A percentile compares a stretch with the other conserved stretches of the same genome.
These are phyloP conservation scores for Diaporthe ilicicola DNA, from an alignment of 2,329 filamentous ascomycete species.

Conservation along the genomic window DNA sequence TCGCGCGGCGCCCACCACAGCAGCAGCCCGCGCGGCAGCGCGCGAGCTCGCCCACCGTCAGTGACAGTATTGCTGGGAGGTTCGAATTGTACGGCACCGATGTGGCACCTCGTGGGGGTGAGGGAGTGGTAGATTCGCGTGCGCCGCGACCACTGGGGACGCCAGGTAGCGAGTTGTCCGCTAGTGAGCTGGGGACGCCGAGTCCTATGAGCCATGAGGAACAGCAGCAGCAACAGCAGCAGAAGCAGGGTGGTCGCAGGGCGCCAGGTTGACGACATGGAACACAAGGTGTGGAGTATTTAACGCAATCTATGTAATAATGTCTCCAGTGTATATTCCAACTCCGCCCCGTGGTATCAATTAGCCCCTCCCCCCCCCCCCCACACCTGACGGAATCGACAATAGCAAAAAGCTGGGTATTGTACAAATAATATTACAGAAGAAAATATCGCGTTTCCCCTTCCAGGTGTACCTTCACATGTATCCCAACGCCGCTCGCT, in stretches of 20 bases:
- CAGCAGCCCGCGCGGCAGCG: slow-evolving; percentile 34
- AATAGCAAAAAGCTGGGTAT: neutral
- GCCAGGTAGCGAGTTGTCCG: slow-evolving; percentile 28
- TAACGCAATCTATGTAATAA: neutral
- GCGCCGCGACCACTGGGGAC: slow-evolving; percentile 28
- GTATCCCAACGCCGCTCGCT: slow-evolving; percentile 16
- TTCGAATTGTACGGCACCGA: slow-evolving; percentile 54
- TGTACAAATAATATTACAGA: slow-evolving; percentile 14
- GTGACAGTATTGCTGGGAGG: slow-evolving; percentile 43
- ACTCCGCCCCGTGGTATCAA: slow-evolving; percentile 14
- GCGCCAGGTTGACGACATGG: neutral
- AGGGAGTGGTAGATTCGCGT: neutral
- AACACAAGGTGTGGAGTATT: neutral
- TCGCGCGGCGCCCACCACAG: slow-evolving; percentile 32
- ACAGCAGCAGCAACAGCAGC: slow-evolving; percentile 5
- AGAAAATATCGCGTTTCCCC: neutral
- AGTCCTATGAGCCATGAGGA: slow-evolving; percentile 29
- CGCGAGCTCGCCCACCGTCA: slow-evolving; percentile 20
- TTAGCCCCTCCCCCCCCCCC: too few relatives aligned
- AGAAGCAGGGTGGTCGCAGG: neutral
- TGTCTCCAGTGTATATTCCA: slow-evolving; percentile 7
- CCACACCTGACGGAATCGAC: neutral
- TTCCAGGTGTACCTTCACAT: slow-evolving; percentile 7
- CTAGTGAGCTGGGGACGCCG: slow-evolving; percentile 30
- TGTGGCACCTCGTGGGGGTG: neutral